Conservation (phyloP, 148 eudicot genomes). For the Rhododendron williamsianum region DNA sequence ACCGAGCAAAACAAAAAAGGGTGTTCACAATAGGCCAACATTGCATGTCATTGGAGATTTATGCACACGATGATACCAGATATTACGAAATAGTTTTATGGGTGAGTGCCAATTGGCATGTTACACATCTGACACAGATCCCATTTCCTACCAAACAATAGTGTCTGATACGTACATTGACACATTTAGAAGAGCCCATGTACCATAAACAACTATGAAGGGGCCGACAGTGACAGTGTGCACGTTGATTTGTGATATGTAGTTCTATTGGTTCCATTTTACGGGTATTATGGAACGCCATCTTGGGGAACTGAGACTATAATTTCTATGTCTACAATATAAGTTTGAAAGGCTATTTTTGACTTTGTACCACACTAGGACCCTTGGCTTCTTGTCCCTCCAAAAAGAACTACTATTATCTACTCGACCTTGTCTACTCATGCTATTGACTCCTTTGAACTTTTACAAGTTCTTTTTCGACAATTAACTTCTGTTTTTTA, state of each 20-base stretch:
- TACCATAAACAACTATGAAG: not conserved
- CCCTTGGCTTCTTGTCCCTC: not conserved
- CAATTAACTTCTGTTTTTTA: not conserved
- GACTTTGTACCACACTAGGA: not conserved
- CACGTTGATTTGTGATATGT: not conserved
- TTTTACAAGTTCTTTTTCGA: not conserved
- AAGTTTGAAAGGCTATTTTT: not conserved
- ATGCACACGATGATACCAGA: not conserved
- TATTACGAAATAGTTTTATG: not conserved
- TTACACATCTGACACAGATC: not conserved
- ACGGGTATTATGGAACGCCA: not conserved
- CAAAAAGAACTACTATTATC: not conserved
- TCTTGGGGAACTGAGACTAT: not conserved
- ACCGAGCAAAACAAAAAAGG: not conserved
- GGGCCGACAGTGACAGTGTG: not conserved
- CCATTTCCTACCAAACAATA: not conserved
- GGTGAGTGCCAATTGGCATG: not conserved
- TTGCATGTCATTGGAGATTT: not conserved
- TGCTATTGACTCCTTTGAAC: not conserved
- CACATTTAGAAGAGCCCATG: not conserved
- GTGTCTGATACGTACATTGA: not conserved
- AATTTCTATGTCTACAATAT: not conserved
- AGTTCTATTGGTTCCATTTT: not conserved
- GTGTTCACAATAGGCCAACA: not conserved
- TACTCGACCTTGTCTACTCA: not conserved